These are phyloP conservation scores for Leccinum truebloodii DNA, from an alignment of 768 basidiomycete species.

Conservation along the genomic window DNA sequence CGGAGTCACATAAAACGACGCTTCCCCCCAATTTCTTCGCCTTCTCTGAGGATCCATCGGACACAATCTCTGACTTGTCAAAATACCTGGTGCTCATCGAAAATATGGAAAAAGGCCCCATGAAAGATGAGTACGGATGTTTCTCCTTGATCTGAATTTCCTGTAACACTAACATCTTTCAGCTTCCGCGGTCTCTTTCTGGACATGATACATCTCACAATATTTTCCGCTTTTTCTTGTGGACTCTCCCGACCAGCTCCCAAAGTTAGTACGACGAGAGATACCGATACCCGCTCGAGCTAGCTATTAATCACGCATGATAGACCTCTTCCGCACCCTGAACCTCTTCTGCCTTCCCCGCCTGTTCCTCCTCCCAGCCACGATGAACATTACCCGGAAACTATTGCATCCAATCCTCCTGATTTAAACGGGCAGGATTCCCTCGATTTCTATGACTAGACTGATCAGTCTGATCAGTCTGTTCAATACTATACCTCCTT, in stretches of 20 bases:
- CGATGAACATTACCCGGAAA: neutral
- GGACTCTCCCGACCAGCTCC: neutral
- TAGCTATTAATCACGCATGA: neutral
- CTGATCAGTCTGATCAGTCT: neutral
- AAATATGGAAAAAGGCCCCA: neutral
- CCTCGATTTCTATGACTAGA: neutral
- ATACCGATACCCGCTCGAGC: neutral
- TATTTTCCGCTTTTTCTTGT: neutral
- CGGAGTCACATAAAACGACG: neutral
- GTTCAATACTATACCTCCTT: neutral
- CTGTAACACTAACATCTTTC: neutral
- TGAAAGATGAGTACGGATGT: neutral
- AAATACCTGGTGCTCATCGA: neutral
- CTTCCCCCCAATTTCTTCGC: no score
- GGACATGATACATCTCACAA: no score
- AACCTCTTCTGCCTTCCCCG: neutral
- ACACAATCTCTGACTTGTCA: neutral
- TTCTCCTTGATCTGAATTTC: neutral
- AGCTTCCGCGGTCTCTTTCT: neutral
- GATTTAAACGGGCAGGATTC: rapidly evolving
- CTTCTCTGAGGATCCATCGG: no score
- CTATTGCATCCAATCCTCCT: neutral
- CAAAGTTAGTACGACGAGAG: neutral
- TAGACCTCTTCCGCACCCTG: slow-evolving; percentile 2
- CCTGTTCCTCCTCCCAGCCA: no score